Conservation (phyloP, 2,329 filamentous ascomycete genomes). For the Cladosporium sphaerospermum region DNA sequence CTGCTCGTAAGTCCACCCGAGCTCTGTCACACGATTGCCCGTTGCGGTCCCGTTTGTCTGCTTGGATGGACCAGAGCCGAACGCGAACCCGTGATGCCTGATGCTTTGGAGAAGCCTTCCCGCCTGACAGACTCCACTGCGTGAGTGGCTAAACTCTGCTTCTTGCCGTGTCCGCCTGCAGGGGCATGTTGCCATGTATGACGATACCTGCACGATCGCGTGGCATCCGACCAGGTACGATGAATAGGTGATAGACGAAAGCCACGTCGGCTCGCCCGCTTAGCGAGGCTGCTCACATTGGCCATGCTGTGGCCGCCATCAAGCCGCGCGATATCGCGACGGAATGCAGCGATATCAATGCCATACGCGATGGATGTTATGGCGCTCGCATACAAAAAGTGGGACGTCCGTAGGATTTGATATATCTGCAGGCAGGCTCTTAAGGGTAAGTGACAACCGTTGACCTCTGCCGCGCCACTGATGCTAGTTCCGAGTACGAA, state of each 20-base stretch:
- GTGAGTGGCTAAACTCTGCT: too few relatives aligned
- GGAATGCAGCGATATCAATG: conserved; percentile 1
- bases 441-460: neutral
- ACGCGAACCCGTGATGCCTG: too few relatives aligned
- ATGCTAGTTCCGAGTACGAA: conserved; percentile 4
- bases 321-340: conserved; percentile 8
- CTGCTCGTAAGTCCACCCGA: too few relatives aligned
- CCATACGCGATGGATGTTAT: neutral
- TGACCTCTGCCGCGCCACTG: conserved; percentile 3
- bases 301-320: conserved; percentile 5
- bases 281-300: conserved; percentile 3
- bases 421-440: conserved; percentile 5
- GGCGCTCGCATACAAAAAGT: conserved; percentile 7
- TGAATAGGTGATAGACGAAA: neutral
- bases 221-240: neutral
- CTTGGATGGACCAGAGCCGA: too few relatives aligned
- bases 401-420: conserved; percentile 8
- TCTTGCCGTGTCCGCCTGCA: too few relatives aligned
- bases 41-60: too few relatives aligned
- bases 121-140: too few relatives aligned
- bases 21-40: too few relatives aligned
- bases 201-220: conserved; percentile 2
- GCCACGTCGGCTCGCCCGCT: conserved; percentile 8
- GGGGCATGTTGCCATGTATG: neutral
- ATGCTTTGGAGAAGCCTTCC: too few relatives aligned